These are phyloP conservation scores for Cyberlindnera xylosilytica DNA, from an alignment of 805 yeast genomes.

Conservation along the genomic window DNA sequence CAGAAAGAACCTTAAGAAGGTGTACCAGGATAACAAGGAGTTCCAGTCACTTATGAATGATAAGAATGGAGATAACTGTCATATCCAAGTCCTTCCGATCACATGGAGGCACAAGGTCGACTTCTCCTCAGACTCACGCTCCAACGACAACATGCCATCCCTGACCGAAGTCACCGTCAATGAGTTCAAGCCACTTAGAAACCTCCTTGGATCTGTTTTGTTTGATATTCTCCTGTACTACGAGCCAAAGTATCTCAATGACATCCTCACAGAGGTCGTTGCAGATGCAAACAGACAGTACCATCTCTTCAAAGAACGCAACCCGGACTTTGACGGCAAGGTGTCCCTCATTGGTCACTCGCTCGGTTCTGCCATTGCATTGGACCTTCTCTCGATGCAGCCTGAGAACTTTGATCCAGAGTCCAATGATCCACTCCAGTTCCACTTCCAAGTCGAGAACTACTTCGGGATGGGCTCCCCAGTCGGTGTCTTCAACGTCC, in stretches of 20 bases:
- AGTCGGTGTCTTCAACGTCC: slow-evolving; percentile 76
- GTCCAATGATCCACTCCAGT: slow-evolving; percentile 34
- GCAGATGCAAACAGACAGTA: slow-evolving; percentile 62
- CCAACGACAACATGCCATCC: slow-evolving; percentile 51
- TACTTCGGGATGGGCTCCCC: slow-evolving; percentile 89
- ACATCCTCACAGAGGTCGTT: slow-evolving; percentile 61
- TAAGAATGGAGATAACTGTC: slow-evolving; percentile 41
- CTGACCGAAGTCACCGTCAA: slow-evolving; percentile 71
- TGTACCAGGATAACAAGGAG: slow-evolving; percentile 39
- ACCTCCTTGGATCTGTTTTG: slow-evolving; percentile 80
- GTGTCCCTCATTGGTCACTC: slow-evolving; percentile 90
- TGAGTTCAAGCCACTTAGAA: slow-evolving; percentile 73
- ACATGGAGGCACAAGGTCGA: slow-evolving; percentile 84
- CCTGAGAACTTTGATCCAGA: slow-evolving; percentile 20
- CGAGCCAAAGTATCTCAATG: slow-evolving; percentile 62
- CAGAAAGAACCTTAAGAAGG: slow-evolving; percentile 49
- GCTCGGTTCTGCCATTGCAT: slow-evolving; percentile 79
- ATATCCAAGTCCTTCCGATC: slow-evolving; percentile 83
- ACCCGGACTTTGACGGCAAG: slow-evolving; percentile 76
- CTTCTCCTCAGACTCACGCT: slow-evolving; percentile 48
- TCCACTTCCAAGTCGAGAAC: slow-evolving; percentile 71
- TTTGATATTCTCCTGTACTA: slow-evolving; percentile 79
- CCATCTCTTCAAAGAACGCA: slow-evolving; percentile 50
- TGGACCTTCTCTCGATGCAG: slow-evolving; percentile 65
- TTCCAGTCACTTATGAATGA: slow-evolving; percentile 38